These are phyloP conservation scores for Exophiala alcalophila DNA, from an alignment of 2,329 filamentous ascomycete species.

Conservation along the genomic window DNA sequence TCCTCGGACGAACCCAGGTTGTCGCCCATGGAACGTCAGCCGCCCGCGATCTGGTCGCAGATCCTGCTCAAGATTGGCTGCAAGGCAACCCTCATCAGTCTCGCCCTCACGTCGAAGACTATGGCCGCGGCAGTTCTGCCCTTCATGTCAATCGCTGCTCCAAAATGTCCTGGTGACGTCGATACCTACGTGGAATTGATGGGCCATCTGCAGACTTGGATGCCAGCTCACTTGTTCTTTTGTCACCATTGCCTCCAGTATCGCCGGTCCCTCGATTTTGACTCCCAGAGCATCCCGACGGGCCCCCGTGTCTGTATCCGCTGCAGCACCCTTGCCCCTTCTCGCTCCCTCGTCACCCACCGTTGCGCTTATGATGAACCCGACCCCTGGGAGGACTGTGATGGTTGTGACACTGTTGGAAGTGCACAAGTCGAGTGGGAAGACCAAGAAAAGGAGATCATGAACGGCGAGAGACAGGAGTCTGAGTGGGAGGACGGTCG, in stretches of 20 bases:
- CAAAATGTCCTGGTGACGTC: background rate
- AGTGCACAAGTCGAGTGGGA: too few relatives aligned
- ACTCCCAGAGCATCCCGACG: too few relatives aligned
- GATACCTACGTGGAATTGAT: conserved; percentile 2
- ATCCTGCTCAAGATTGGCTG: background rate
- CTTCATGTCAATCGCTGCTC: background rate
- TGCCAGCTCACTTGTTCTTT: background rate
- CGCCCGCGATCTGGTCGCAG: background rate
- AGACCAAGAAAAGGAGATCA: too few relatives aligned
- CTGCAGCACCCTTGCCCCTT: too few relatives aligned
- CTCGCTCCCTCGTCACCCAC: too few relatives aligned
- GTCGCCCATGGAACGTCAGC: conserved; percentile 1
- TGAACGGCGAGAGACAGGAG: too few relatives aligned
- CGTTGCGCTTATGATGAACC: too few relatives aligned
- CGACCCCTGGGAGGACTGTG: too few relatives aligned
- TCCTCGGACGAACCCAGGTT: too few relatives aligned
- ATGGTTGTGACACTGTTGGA: too few relatives aligned
- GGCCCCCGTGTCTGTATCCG: too few relatives aligned
- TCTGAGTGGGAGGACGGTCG: too few relatives aligned
- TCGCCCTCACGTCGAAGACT: conserved; percentile 2
- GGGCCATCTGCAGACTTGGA: background rate
- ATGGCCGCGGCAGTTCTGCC: background rate
- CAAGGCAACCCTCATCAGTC: background rate
- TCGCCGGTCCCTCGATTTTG: background rate
- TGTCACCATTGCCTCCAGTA: conserved; percentile 3